phyloP scores from a whole-genome alignment of 176 grass and related monocot species.

The Guadua angustifolia region DNA sequence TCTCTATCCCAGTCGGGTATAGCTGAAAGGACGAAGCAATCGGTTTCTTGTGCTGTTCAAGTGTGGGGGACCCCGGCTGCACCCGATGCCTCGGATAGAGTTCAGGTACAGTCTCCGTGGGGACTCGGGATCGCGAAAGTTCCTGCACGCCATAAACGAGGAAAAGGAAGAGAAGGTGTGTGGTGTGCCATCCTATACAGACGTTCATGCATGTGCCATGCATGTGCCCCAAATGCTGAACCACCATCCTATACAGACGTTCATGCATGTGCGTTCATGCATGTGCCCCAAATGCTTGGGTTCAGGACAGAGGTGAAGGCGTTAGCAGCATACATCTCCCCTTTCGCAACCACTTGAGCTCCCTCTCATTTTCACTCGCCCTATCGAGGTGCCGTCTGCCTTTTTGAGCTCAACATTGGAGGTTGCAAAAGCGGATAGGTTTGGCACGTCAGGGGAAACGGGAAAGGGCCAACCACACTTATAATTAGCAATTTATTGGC shows the following conservation, averaged over 20 bases:
- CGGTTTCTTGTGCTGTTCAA: neutral
- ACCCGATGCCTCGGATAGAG: neutral
- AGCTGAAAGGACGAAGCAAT: slow-evolving; percentile 11
- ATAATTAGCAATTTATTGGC: neutral
- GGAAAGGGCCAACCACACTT: neutral
- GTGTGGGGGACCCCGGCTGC: neutral
- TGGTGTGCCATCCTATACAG: neutral
- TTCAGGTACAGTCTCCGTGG: too few species aligned
- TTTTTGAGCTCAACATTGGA: neutral
- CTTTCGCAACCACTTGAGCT: slow-evolving; percentile 21
- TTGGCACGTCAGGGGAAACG: neutral
- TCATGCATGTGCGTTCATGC: too few species aligned
- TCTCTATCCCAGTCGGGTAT: neutral
- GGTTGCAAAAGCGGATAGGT: neutral
- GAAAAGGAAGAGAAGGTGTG: slow-evolving; percentile 24
- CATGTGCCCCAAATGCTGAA: slow-evolving; percentile 4
- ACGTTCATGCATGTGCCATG: too few species aligned
- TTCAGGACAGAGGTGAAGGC: neutral
- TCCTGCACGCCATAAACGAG: slow-evolving; percentile 44
- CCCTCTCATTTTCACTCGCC: neutral
- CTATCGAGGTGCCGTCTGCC: neutral
- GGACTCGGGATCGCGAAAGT: neutral
- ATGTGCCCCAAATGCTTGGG: slow-evolving; percentile 4
- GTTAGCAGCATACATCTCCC: slow-evolving; percentile 28
- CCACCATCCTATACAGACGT: neutral